Conservation (phyloP, 805 yeast genomes). For the Ascoidea rubescens region DNA sequence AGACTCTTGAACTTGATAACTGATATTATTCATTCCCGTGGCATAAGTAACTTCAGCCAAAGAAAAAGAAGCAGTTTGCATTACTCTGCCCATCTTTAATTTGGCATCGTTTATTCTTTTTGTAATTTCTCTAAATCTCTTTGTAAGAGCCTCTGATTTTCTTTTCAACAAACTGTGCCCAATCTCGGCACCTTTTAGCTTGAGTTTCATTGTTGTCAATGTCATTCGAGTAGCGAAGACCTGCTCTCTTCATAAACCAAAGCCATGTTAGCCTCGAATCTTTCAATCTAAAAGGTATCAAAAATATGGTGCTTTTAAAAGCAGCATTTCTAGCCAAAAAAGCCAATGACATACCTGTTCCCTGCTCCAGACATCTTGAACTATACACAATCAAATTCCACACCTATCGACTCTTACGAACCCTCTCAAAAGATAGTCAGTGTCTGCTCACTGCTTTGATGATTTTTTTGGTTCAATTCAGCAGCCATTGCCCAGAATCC, state of each 20-base stretch:
- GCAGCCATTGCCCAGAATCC: too few relatives aligned
- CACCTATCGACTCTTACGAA: slow-evolving; percentile 1
- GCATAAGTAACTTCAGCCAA: slow-evolving; percentile 96
- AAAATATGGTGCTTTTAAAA: too few relatives aligned
- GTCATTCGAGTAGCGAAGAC: slow-evolving; percentile 98
- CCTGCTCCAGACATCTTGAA: slow-evolving; percentile 48
- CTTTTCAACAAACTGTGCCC: slow-evolving; percentile 90
- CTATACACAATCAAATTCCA: slow-evolving; percentile 2
- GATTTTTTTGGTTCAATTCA: too few relatives aligned
- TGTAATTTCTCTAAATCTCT: slow-evolving; percentile 91
- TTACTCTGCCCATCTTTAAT: slow-evolving; percentile 93
- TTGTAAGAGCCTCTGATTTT: slow-evolving; percentile 93
- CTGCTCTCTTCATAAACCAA: too few relatives aligned
- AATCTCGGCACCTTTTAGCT: slow-evolving; percentile 93
- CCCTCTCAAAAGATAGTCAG: too few relatives aligned
- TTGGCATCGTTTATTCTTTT: slow-evolving; percentile 89
- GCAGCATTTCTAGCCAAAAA: too few relatives aligned
- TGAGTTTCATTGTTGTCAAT: slow-evolving; percentile 84
- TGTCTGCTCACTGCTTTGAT: too few relatives aligned
- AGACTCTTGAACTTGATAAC: slow-evolving; percentile 90
- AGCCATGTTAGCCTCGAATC: too few relatives aligned
- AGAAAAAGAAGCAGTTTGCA: slow-evolving; percentile 97
- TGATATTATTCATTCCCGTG: slow-evolving; percentile 80
- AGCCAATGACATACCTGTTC: slow-evolving; percentile 23
- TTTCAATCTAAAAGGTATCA: too few relatives aligned